These are phyloP conservation scores for Juglanconis oblonga DNA, from an alignment of 2,329 filamentous ascomycete species.

Conservation along the genomic window DNA sequence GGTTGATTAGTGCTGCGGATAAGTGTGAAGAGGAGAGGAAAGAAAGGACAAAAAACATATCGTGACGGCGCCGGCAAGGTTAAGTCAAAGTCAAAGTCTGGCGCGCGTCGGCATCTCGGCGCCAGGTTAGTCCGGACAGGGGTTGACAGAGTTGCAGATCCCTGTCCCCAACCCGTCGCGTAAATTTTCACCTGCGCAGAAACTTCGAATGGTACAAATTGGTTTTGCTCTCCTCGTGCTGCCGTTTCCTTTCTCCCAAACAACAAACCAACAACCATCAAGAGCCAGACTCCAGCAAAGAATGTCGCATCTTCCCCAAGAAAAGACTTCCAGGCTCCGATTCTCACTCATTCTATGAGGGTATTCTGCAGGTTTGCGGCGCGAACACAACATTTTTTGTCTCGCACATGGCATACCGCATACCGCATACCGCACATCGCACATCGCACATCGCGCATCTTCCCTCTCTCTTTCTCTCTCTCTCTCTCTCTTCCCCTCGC, in stretches of 20 bases:
- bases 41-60: slow-evolving; percentile 19
- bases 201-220: not conserved
- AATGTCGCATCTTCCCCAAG: not conserved
- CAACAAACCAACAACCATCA: not conserved
- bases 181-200: slow-evolving; percentile 6
- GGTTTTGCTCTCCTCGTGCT: slow-evolving; percentile 6
- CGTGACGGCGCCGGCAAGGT: not conserved
- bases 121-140: not conserved
- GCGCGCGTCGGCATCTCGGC: not conserved
- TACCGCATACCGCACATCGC: too few relatives aligned
- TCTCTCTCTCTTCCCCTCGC: not conserved
- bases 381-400: too few relatives aligned
- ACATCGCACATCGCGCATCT: too few relatives aligned
- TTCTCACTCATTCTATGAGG: too few relatives aligned
- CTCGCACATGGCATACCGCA: too few relatives aligned
- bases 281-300: not conserved
- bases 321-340: too few relatives aligned
- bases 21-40: slow-evolving; percentile 38
- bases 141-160: not conserved
- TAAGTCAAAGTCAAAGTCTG: not conserved
- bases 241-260: not conserved
- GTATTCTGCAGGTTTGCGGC: too few relatives aligned
- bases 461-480: too few relatives aligned
- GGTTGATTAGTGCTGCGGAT: slow-evolving; percentile 62
- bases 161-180: not conserved